Percentiles rank a stretch among this genome's conserved stretches.
phyloP scores from a whole-genome alignment of 345 rosid genomes.

The Corymbia maculata region DNA sequence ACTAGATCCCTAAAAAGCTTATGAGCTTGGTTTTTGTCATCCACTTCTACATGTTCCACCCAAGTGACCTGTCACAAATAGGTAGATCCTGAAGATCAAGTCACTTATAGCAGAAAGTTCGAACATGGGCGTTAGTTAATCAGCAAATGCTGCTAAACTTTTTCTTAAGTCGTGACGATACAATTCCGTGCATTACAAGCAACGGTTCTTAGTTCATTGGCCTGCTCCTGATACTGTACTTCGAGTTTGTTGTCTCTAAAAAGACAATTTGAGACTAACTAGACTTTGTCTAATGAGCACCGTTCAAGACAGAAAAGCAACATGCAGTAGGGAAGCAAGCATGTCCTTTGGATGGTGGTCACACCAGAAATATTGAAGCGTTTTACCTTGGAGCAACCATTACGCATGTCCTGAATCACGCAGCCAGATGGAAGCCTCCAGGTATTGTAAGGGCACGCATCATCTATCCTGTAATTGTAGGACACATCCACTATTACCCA shows the following conservation, averaged over 20 bases:
- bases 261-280: neutral
- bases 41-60: conserved; percentile 80
- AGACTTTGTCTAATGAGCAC: neutral
- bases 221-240: neutral
- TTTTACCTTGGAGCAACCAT: conserved; percentile 47
- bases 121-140: neutral
- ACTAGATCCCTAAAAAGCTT: conserved; percentile 41
- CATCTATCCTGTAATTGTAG: conserved; percentile 9
- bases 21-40: conserved; percentile 37
- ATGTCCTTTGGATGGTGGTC: neutral
- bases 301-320: neutral
- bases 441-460: conserved; percentile 1
- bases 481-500: conserved; percentile 72
- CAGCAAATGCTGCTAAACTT: neutral
- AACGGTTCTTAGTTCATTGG: neutral
- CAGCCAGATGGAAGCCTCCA: conserved; percentile 88
- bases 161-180: neutral
- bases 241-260: neutral
- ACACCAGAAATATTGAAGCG: neutral
- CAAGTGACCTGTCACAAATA: conserved; percentile 44
- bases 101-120: neutral
- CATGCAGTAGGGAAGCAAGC: neutral
- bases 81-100: neutral
- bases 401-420: conserved; percentile 44
- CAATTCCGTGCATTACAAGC: neutral